Conservation (phyloP, 306 rosid genomes). For the Lathyrus sativus region DNA sequence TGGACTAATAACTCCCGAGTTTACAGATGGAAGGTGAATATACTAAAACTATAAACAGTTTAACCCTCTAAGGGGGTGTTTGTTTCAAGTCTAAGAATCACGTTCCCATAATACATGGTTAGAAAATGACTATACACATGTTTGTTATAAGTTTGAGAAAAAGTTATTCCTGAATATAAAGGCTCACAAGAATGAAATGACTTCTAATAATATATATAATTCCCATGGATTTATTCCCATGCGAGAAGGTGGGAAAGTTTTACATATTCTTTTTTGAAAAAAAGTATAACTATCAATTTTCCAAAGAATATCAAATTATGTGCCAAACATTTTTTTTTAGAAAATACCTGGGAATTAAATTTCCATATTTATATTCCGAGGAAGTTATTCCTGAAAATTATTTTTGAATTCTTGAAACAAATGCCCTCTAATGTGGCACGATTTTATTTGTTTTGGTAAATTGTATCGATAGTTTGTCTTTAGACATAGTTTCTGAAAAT, state of each 20-base stretch:
- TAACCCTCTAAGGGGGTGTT: neutral
- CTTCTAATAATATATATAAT: too few relatives aligned
- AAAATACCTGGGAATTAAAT: neutral
- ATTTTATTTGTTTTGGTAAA: constrained; percentile 6
- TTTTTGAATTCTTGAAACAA: neutral
- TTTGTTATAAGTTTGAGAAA: neutral
- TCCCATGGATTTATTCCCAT: neutral
- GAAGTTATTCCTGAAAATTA: too few relatives aligned
- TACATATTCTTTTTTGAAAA: too few relatives aligned
- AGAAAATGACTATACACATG: neutral
- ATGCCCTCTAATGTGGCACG: neutral
- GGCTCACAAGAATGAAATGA: too few relatives aligned
- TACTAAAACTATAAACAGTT: neutral
- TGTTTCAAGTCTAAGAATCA: neutral
- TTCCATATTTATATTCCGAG: too few relatives aligned
- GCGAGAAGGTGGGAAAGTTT: neutral
- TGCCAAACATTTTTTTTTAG: neutral
- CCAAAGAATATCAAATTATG: neutral
- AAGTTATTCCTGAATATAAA: too few relatives aligned
- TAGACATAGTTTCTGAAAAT: too few relatives aligned
- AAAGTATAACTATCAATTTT: neutral
- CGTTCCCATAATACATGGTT: neutral
- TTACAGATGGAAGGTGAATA: constrained; percentile 75
- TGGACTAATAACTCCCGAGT: constrained; percentile 81
- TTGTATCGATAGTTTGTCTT: too few relatives aligned